Percentiles rank a stretch among this genome's conserved stretches.
Evolutionary conservation across 1,284 basidiomycete species (phyloP).

Genomic region (Marasmius oreades): DNA sequence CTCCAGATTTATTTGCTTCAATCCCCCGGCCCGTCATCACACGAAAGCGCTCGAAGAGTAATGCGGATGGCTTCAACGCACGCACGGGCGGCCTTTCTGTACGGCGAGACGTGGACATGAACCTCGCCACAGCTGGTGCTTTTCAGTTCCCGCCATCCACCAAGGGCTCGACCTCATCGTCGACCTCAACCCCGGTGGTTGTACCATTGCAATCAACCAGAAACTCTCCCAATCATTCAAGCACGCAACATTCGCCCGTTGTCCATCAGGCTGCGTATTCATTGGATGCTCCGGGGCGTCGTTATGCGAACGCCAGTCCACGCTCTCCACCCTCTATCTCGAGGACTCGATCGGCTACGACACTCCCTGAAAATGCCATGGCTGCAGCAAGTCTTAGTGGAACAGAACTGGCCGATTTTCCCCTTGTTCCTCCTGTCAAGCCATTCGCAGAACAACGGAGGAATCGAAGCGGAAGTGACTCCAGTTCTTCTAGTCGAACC

Average conservation of each 20-base stretch:
- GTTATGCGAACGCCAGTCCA: constrained; percentile 13
- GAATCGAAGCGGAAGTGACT: constrained; percentile 46
- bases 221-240: constrained; percentile 18
- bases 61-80: constrained; percentile 27
- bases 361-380: constrained; percentile 32
- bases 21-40: constrained; percentile 19
- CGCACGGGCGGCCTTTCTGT: constrained; percentile 13
- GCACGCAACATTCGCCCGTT: constrained; percentile 20
- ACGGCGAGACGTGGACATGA: constrained; percentile 31
- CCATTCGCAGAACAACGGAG: constrained; percentile 38
- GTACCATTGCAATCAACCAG: constrained; percentile 5
- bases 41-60: constrained; percentile 44
- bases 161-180: constrained; percentile 14
- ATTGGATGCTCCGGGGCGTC: constrained; percentile 41
- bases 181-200: constrained; percentile 16
- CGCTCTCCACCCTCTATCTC: constrained; percentile 36
- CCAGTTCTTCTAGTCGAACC: constrained; percentile 34
- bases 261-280: constrained; percentile 51
- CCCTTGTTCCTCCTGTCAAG: constrained; percentile 38
- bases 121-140: constrained; percentile 37
- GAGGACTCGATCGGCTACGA: constrained; percentile 50
- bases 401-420: constrained; percentile 13
- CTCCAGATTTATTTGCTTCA: constrained; percentile 20
- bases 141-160: constrained; percentile 39
- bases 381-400: neutral